phyloP scores from a whole-genome alignment of 306 rosid genomes.

The Pueraria montana region DNA sequence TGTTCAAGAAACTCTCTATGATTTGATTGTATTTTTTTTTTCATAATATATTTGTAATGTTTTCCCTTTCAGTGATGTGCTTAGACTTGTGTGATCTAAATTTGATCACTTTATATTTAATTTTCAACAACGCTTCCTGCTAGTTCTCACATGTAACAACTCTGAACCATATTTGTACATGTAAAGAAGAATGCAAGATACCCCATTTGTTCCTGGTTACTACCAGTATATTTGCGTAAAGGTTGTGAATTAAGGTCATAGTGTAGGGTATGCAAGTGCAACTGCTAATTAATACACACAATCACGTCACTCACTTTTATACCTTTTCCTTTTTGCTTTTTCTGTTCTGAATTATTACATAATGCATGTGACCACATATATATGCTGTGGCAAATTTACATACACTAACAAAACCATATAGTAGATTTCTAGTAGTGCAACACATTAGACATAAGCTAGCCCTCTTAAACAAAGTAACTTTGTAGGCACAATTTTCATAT shows the following conservation, averaged over 20 bases:
- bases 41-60: too few species aligned
- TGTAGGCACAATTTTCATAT: not conserved
- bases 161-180: too few species aligned
- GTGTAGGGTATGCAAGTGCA: constrained; percentile 20
- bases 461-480: not conserved
- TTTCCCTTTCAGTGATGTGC: too few species aligned
- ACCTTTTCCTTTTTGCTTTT: constrained; percentile 14
- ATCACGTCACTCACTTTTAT: not conserved
- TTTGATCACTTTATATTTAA: too few species aligned
- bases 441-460: not conserved
- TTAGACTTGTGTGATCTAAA: too few species aligned
- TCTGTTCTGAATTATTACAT: not conserved
- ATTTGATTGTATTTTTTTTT: too few species aligned
- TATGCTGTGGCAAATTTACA: not conserved
- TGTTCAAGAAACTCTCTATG: too few species aligned
- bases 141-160: too few species aligned
- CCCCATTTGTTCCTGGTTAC: too few species aligned
- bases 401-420: not conserved
- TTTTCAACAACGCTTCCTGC: too few species aligned
- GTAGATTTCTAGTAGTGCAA: not conserved
- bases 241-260: not conserved
- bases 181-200: too few species aligned
- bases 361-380: not conserved
- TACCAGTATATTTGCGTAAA: not conserved
- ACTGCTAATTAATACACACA: not conserved